Evolutionary conservation across 2,329 filamentous ascomycete genomes (phyloP), one percentile per base, ranked within the genome.

Genomic region (Tolypocladium amazonense): DNA sequence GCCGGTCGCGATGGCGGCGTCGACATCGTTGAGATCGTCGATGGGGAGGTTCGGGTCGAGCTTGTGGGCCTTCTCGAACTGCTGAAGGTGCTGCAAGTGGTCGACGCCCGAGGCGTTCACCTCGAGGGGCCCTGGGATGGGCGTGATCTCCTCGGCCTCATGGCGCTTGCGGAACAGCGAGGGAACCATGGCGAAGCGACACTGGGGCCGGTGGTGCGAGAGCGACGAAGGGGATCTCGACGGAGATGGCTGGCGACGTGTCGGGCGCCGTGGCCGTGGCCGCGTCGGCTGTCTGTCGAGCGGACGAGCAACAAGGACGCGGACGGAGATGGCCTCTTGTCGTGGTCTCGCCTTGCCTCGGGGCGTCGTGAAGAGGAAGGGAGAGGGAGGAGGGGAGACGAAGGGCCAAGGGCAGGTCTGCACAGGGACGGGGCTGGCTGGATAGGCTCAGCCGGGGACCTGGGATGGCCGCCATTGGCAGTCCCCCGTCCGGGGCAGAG

Each of bases 1-100:
- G 61, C 79, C 76, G 2, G 78, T 79, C 50, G 78, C 73, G 54
- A 86, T 76, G 35, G 79, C 83, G 53, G 81, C 77, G 61, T 87
- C 82, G 62, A 88, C 77, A 70, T 85, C 81, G 62, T 83, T 81
- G 57, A 83, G 73, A 56, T 86, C 78, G 62, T 86, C 82, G 61
- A 86, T 75, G n/a, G 84, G 82, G 64, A 88, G 70, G 66, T 88
- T 87, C 45, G 84, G 84, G 63, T 88, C 85, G 71, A 85, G 81
- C 64, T 81, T 79, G 70, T 88, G 85, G 62, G 81, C 77, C 66
- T 80, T 79, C 67, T 85, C 81, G 67, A 87, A 81, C 59, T 81
- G 76, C 67, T 78, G 79, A 59, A 87, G 76, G 61, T 77, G 73
- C 62, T 73, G 73, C 59, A 80, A 70, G 53, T 73, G 71, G 58